Percentiles rank a stretch among this genome's conserved stretches.
Evolutionary conservation across 2,329 filamentous ascomycete species (phyloP).

Genomic region (Beauveria sp.): DNA sequence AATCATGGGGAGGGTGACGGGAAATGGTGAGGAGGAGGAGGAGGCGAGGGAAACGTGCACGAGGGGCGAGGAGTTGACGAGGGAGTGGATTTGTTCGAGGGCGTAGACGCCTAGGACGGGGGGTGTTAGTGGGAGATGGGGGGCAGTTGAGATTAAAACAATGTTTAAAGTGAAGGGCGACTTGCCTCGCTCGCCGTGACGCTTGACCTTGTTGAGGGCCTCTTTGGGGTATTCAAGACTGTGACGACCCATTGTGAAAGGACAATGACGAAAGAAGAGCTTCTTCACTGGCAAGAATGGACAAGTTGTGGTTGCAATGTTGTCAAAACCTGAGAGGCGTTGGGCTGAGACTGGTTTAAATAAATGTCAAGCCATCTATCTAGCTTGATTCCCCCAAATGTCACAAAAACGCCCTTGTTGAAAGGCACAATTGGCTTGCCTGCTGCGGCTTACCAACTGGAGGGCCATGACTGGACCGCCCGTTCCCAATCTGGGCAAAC

Average conservation of each 20-base stretch:
- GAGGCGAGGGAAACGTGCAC: conserved; percentile 73
- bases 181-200: conserved; percentile 56
- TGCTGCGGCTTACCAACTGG: background rate
- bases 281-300: no score
- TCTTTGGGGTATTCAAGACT: conserved; percentile 55
- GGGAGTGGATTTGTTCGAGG: conserved; percentile 61
- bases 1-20: conserved; percentile 76
- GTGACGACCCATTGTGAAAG: conserved; percentile 26
- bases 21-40: conserved; percentile 57
- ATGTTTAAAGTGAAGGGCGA: background rate
- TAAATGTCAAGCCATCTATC: background rate
- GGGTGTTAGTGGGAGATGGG: background rate
- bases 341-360: background rate
- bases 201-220: conserved; percentile 57
- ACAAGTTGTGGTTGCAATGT: background rate
- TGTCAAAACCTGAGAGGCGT: background rate
- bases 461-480: background rate
- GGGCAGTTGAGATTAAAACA: background rate
- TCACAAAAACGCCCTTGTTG: background rate
- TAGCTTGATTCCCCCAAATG: background rate
- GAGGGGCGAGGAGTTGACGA: conserved; percentile 67
- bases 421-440: background rate
- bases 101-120: conserved; percentile 57
- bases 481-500: background rate
- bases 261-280: background rate